phyloP scores from a whole-genome alignment of 169 alveolate genomes.

The Eimeria zaria region DNA sequence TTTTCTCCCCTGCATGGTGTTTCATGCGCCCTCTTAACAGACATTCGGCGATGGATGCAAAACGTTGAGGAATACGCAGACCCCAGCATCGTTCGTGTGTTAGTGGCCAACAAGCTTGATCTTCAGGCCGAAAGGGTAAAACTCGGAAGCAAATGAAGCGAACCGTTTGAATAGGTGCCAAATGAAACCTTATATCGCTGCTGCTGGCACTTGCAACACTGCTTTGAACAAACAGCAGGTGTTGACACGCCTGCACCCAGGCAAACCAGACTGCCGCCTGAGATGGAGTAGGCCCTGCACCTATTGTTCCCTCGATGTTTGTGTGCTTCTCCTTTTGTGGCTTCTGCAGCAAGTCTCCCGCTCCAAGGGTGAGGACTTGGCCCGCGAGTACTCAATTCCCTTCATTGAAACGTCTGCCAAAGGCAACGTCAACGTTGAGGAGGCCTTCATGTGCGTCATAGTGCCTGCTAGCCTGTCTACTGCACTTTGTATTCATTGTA shows the following conservation, averaged over 20 bases:
- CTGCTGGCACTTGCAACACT: neutral
- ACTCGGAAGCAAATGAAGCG: neutral
- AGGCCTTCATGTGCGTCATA: slow-evolving; percentile 63
- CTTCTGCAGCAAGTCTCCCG: slow-evolving; percentile 75
- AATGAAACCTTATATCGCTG: neutral
- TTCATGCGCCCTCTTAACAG: neutral
- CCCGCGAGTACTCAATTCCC: slow-evolving; percentile 74
- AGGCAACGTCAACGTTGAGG: slow-evolving; percentile 61
- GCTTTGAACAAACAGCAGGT: neutral
- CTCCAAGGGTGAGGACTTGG: slow-evolving; percentile 75
- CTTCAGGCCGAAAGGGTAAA: slow-evolving; percentile 67
- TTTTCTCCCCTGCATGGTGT: neutral
- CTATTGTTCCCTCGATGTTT: neutral
- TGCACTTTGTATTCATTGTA: neutral
- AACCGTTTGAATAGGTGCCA: neutral
- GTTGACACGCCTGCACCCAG: slow-evolving; percentile 3
- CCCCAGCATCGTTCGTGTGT: slow-evolving; percentile 58
- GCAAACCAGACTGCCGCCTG: neutral
- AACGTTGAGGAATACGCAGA: slow-evolving; percentile 74
- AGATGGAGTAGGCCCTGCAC: neutral
- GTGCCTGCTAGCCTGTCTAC: neutral
- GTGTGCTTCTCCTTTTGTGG: neutral
- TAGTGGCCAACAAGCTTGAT: slow-evolving; percentile 79
- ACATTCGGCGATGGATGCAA: slow-evolving; percentile 65
- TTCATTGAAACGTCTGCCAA: slow-evolving; percentile 80